Evolutionary conservation across 345 rosid species (phyloP).

Genomic region (Brassica rapa): DNA sequence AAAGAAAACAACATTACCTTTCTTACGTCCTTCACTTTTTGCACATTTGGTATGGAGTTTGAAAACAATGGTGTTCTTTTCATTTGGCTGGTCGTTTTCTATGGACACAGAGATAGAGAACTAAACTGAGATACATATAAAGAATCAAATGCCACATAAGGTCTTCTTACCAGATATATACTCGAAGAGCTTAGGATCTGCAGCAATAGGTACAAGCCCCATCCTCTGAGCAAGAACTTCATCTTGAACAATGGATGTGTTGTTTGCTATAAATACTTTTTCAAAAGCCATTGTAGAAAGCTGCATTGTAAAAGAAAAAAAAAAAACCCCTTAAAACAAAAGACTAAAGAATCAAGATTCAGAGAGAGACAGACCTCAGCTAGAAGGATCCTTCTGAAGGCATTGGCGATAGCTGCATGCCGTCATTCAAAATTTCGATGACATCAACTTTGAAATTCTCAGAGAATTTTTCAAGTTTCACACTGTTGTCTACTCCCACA

Average conservation of each 20-base stretch:
- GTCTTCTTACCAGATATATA: constrained; percentile 64
- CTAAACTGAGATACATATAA: neutral
- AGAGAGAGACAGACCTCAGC: constrained; percentile 59
- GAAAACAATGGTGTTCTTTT: constrained; percentile 90
- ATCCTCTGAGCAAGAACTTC: constrained; percentile 94
- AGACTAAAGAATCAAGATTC: neutral
- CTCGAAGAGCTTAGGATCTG: constrained; percentile 83
- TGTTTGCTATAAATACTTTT: constrained; percentile 82
- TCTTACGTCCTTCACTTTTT: constrained; percentile 39
- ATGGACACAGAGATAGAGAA: constrained; percentile 13
- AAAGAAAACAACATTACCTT: constrained; percentile 34
- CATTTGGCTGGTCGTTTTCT: constrained; percentile 81
- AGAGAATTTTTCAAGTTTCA: constrained; percentile 52
- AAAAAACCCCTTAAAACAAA: neutral
- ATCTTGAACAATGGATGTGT: constrained; percentile 82
- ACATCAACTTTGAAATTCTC: constrained; percentile 65
- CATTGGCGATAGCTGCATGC: constrained; percentile 79
- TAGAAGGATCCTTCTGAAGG: constrained; percentile 86
- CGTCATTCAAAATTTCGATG: constrained; percentile 47
- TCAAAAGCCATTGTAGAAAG: constrained; percentile 97
- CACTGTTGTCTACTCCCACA: constrained; percentile 67
- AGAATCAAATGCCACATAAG: neutral
- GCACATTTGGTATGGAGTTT: constrained; percentile 77
- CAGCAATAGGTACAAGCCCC: constrained; percentile 87
- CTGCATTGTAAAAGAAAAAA: constrained; percentile 41